Base-by-base conservation (phyloP, 163 green algal genomes). In the Scenedesmus sp. region DNA sequence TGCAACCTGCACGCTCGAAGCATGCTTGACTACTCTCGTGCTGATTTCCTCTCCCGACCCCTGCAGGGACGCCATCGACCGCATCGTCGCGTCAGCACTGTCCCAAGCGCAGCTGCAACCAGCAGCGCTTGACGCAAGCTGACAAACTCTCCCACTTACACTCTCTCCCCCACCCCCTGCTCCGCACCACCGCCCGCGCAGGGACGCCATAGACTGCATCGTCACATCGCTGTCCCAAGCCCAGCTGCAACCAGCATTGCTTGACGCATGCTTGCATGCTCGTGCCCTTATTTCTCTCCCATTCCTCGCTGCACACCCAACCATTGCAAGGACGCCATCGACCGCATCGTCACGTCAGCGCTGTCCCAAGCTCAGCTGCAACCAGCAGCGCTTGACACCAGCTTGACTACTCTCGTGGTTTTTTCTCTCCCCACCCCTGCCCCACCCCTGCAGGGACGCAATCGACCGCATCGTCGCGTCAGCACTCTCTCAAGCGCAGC, bases 401-500 rank as follows among this genome's bases (percentile, higher is more conserved):
- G 59, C 59, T 73, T 13, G 12, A 2, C 0, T 2, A 73, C 9
- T 20, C 1, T 20, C 10, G 10, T 73, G 0, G 2, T 23, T 73
- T 0, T 2, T 73, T 10, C 2, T 13, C 64, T 73, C 3, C 12
- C 0, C 64, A 20, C 5, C 34, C 67, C 18, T 0, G 34, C 34
- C 0, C 34, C 34, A 46, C 34, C 34, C 34, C 34, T 46, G 34
- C 34, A 46, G 34, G 74, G 94, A 94, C 0, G 98, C 98, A 55
- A 99, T 99, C 16, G 97, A 99, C 90, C 85, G 86, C 0, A 96
- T 97, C 46, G 96, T 99, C 52, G 94, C 95, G 2, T 54, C 91
- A 9, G 97, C 97, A 3, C 95, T 99, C 57, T 10, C 84, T 0
- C 66, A 81, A 73, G 97, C 98, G 12, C 94, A 94, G 12, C 20